These are phyloP conservation scores for Stachybotrys chlorohalonatus DNA, from an alignment of 2,329 filamentous ascomycete genomes.

Conservation along the genomic window DNA sequence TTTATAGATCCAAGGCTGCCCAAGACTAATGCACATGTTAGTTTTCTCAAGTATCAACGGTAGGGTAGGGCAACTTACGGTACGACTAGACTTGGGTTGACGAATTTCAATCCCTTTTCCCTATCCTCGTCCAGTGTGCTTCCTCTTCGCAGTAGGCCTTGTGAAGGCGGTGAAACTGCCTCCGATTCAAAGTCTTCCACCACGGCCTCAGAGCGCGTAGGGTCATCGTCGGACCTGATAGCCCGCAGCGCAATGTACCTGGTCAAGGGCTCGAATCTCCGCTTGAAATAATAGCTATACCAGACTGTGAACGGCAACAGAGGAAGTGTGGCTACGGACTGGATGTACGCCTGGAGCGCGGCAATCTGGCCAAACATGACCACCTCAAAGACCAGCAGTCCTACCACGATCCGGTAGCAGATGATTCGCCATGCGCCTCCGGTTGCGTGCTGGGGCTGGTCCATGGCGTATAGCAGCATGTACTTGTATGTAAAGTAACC, in stretches of 20 bases:
- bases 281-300: constrained; percentile 77
- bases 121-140: constrained; percentile 65
- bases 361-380: constrained; percentile 85
- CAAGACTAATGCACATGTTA: constrained; percentile 36
- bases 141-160: constrained; percentile 37
- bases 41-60: neutral
- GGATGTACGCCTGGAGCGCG: constrained; percentile 61
- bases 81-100: constrained; percentile 65
- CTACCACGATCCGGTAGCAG: constrained; percentile 81
- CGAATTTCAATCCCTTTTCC: constrained; percentile 60
- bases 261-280: constrained; percentile 79
- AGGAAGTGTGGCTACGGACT: constrained; percentile 65
- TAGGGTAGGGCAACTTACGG: constrained; percentile 40
- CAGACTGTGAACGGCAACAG: constrained; percentile 74
- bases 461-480: constrained; percentile 96
- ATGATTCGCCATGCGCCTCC: constrained; percentile 96
- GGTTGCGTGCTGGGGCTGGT: constrained; percentile 88
- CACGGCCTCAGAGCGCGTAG: constrained; percentile 21
- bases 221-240: constrained; percentile 52
- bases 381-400: constrained; percentile 79
- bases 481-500: constrained; percentile 94
- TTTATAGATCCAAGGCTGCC: constrained; percentile 60
- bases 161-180: constrained; percentile 26
- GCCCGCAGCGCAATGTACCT: constrained; percentile 87
- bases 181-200: constrained; percentile 28